Percentiles rank a stretch among this genome's conserved stretches.
Evolutionary conservation across 1,284 basidiomycete species (phyloP).

Genomic region (Termitomyces sp.): DNA sequence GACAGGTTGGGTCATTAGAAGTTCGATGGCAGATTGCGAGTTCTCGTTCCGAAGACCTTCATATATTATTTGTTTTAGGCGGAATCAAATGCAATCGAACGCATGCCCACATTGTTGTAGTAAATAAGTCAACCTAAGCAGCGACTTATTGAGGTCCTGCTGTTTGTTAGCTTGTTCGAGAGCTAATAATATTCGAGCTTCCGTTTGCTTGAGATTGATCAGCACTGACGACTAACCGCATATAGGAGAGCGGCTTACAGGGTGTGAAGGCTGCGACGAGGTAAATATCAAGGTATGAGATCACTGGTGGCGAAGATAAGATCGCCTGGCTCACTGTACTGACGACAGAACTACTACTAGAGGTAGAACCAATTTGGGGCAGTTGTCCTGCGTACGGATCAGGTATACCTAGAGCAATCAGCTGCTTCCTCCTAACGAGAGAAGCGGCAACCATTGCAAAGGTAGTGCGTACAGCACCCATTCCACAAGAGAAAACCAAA

Average conservation of each 20-base stretch:
- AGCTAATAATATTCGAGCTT: conserved; percentile 51
- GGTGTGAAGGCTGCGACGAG: conserved; percentile 7
- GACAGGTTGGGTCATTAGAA: conserved; percentile 75
- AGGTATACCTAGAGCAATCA: conserved; percentile 68
- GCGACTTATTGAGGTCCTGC: conserved; percentile 77
- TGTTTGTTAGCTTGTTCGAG: conserved; percentile 80
- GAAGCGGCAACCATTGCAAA: conserved; percentile 97
- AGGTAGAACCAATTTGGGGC: conserved; percentile 10
- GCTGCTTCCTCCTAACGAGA: conserved; percentile 82
- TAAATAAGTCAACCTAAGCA: conserved; percentile 81
- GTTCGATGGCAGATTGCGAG: conserved; percentile 74
- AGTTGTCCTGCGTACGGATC: conserved; percentile 63
- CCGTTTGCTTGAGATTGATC: conserved; percentile 36
- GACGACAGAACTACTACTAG: conserved; percentile 11
- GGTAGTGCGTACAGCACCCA: conserved; percentile 94
- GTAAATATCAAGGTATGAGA: not conserved
- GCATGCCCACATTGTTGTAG: conserved; percentile 66
- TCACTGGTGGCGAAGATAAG: not conserved
- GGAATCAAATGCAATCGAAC: not conserved
- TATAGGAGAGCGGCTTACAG: conserved; percentile 2
- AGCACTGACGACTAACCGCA: not conserved
- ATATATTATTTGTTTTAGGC: not conserved
- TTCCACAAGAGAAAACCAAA: conserved; percentile 95
- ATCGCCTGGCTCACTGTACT: conserved; percentile 15
- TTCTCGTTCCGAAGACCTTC: conserved; percentile 54